Evolutionary conservation across 371 early-diverging fungal species (phyloP), one percentile per base, ranked within the genome.

Genomic region (Dipsacomyces acuminosporus): DNA sequence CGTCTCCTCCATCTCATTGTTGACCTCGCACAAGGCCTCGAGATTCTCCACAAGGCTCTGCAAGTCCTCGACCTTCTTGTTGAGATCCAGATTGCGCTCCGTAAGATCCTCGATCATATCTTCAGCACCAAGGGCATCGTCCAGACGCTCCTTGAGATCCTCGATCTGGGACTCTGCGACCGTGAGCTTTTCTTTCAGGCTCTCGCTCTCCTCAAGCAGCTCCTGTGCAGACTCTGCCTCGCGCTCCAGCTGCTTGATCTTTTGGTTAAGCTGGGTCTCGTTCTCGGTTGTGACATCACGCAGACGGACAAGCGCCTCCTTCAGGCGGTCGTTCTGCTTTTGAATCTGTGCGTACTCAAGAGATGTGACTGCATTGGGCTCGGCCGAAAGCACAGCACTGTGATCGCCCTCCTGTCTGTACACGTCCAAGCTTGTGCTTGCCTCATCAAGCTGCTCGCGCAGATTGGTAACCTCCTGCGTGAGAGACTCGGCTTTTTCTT

Each of bases 1-100:
- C 48, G 83, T 88, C 56, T 91, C 90, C 65, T 93, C 94, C 60
- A 94, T 67, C 62, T 94, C 93, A 48, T 95, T 93, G 58, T 90
- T 91, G 35, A 94, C 74, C 56, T 90, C 93, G 63, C 86, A 84
- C 19, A 94, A 76, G 2, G 91, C 88, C 72, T 96, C 94, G 22
- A 94, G 76, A 59, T 91, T 94, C 41, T 91, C 94, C 9, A 93
- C 82, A 3, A 77, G 77, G 21, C 73, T 76, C 48, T 80, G 78
- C 76, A 90, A 63, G 59, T 93, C 89, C 54, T 92, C 91, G 33
- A 91, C 52, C 59, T 80, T 78, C 54, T 87, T 87, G 18, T 74
- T 81, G 42, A 93, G 71, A 14, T 77, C 75, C 49, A 89, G 62
- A 59, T 93, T 94, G 75, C 85, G 85, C 33, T 85, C 88, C 0